Percentiles rank a stretch among this genome's conserved stretches.
Evolutionary conservation across 2,329 filamentous ascomycete genomes (phyloP).

Genomic region (Ophiostoma tasmaniense): DNA sequence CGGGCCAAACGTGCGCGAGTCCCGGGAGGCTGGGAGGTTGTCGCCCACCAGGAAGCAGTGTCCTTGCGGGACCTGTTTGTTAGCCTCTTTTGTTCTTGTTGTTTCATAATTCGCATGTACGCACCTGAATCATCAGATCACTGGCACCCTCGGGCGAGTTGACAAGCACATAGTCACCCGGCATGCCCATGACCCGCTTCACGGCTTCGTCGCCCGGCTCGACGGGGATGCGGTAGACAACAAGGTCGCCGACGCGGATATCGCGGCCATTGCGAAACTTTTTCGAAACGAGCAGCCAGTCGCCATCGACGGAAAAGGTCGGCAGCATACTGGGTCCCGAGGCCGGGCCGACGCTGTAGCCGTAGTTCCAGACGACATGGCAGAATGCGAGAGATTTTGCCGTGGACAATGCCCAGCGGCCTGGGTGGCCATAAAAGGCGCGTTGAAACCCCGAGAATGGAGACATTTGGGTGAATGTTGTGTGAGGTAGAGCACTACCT

Average conservation of each 20-base stretch:
- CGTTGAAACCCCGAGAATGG: constrained; percentile 17
- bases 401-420: constrained; percentile 36
- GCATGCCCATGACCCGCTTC: constrained; percentile 72
- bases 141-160: constrained; percentile 47
- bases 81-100: not conserved
- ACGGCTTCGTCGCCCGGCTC: constrained; percentile 52
- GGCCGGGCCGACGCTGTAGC: constrained; percentile 50
- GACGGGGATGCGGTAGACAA: constrained; percentile 68
- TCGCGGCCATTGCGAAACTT: constrained; percentile 59
- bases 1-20: constrained; percentile 81
- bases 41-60: constrained; percentile 91
- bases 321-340: constrained; percentile 83
- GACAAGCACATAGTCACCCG: constrained; percentile 65
- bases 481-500: not conserved
- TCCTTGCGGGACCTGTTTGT: constrained; percentile 68
- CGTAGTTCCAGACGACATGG: constrained; percentile 52
- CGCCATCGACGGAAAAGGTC: constrained; percentile 60
- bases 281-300: constrained; percentile 61
- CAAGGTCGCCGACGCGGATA: constrained; percentile 69
- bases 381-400: constrained; percentile 39
- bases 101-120: not conserved
- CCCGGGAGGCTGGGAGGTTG: constrained; percentile 73
- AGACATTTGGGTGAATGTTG: constrained; percentile 17
- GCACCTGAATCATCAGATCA: constrained; percentile 58
- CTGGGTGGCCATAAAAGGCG: constrained; percentile 32